Conservation (phyloP, 208 protist species). For the Trypanosoma scelopori region DNA sequence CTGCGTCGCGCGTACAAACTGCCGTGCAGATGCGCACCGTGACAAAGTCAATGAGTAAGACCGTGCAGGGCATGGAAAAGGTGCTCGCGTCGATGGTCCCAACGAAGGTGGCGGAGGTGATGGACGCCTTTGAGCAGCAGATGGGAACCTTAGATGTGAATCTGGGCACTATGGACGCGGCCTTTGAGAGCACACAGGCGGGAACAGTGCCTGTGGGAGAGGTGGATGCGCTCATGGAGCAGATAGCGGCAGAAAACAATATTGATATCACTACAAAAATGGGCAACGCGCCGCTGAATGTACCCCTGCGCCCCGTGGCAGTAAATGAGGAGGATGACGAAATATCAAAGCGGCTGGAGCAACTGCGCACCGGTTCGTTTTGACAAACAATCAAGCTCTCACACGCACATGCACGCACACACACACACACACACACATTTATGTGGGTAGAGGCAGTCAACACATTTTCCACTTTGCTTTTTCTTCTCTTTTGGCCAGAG, state of each 20-base stretch:
- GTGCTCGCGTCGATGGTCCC: slow-evolving; percentile 93
- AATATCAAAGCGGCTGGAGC: slow-evolving; percentile 60
- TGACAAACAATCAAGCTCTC: slow-evolving; percentile 15
- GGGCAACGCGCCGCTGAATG: slow-evolving; percentile 30
- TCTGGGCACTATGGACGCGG: slow-evolving; percentile 90
- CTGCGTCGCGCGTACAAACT: slow-evolving; percentile 93
- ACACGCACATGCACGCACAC: slow-evolving; percentile 9
- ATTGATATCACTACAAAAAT: slow-evolving; percentile 84
- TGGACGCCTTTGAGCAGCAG: slow-evolving; percentile 98
- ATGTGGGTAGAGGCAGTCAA: no score
- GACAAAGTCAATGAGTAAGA: slow-evolving; percentile 91
- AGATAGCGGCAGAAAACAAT: slow-evolving; percentile 95
- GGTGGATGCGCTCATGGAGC: slow-evolving; percentile 92
- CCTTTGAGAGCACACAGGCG: slow-evolving; percentile 89
- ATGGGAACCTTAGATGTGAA: slow-evolving; percentile 95
- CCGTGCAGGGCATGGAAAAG: slow-evolving; percentile 96
- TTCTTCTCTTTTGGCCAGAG: no score
- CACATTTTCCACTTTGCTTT: no score
- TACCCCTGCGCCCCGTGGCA: slow-evolving; percentile 24
- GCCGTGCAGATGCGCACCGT: slow-evolving; percentile 93
- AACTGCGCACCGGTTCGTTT: slow-evolving; percentile 40
- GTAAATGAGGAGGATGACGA: slow-evolving; percentile 56
- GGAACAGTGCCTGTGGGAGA: slow-evolving; percentile 85
- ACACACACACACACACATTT: not conserved
- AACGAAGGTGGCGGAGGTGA: slow-evolving; percentile 86